These are phyloP conservation scores for Trichoderma citrinoviride DNA, from an alignment of 2,329 filamentous ascomycete genomes.

Conservation along the genomic window DNA sequence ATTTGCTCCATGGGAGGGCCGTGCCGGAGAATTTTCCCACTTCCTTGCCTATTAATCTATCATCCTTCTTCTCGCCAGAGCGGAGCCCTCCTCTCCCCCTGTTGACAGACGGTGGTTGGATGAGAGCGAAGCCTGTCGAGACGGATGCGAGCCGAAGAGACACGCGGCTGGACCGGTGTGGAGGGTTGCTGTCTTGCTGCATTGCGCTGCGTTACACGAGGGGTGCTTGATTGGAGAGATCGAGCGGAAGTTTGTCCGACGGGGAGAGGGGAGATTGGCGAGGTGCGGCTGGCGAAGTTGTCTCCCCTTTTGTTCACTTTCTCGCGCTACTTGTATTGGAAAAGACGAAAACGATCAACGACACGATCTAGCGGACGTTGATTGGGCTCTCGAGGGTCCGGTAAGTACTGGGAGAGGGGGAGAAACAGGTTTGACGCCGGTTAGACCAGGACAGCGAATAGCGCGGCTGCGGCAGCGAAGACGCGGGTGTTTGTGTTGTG, in stretches of 20 bases:
- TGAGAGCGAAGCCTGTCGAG: neutral
- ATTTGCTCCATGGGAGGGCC: neutral
- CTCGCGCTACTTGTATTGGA: neutral
- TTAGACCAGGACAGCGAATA: slow-evolving; percentile 8
- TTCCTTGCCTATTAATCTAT: neutral
- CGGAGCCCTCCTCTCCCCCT: neutral
- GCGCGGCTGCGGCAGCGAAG: neutral
- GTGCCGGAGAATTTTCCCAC: neutral
- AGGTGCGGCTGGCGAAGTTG: neutral
- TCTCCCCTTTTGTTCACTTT: neutral
- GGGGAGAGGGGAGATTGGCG: neutral
- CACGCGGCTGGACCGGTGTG: no score
- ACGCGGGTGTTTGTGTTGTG: neutral
- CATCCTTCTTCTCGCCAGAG: neutral
- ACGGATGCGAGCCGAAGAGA: neutral
- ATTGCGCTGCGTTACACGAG: neutral
- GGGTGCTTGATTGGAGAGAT: neutral
- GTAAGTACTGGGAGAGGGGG: neutral
- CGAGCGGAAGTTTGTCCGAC: neutral
- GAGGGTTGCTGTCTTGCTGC: no score
- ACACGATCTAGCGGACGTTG: no score
- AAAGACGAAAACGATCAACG: neutral
- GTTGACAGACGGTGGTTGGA: no score
- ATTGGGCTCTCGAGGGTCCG: no score
- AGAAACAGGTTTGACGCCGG: no score